Base-by-base conservation (phyloP, 208 protist species). In the Leishmania tropica region DNA sequence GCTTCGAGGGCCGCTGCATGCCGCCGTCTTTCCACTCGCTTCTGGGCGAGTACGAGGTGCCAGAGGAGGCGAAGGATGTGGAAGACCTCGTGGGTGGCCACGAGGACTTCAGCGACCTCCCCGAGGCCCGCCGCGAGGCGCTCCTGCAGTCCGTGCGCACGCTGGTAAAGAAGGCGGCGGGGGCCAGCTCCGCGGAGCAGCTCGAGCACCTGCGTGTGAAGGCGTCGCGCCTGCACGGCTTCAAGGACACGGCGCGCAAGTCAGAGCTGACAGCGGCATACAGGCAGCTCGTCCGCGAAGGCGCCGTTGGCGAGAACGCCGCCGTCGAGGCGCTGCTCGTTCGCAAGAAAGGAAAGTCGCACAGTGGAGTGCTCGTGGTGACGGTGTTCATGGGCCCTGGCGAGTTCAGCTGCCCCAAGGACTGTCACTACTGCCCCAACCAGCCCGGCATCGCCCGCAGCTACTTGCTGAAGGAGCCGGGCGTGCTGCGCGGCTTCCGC, bases 341-440 rank as follows among this genome's bases (percentile, higher is more conserved):
- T 21, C 91, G 92, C 60, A 99, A 99, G 80, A 83, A 87, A 42
- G 90, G 91, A 15, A 93, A 93, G 81, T 97, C 92, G 45, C 95
- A 98, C 81, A 97, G 92, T 60, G 97, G 97, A 10, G 97, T 99
- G 62, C 92, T 99, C 53, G 97, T 99, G 15, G 88, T 99, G 64
- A 99, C 97, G 1, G 95, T 98, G 5, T 97, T 99, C 80, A 97
- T 97, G 83, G 95, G 93, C n/a, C 95, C 96, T 0, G 91, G 96
- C 4, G 84, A 91, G 85, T 99, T 99, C 82, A 96, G 91, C 21
- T 99, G 97, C 89, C 93, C 93, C 35, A 98, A 97, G 88, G 92
- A 99, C 77, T 99, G 97, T 83, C 85, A 98, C 86, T 99, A 99
- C 90, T 99, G 97, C 90, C 97, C 97, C 3, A 97, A 96, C 79